Evolutionary conservation across 805 yeast species (phyloP), one percentile per base, ranked within the genome.

Genomic region (Saccharomycopsis sp.): DNA sequence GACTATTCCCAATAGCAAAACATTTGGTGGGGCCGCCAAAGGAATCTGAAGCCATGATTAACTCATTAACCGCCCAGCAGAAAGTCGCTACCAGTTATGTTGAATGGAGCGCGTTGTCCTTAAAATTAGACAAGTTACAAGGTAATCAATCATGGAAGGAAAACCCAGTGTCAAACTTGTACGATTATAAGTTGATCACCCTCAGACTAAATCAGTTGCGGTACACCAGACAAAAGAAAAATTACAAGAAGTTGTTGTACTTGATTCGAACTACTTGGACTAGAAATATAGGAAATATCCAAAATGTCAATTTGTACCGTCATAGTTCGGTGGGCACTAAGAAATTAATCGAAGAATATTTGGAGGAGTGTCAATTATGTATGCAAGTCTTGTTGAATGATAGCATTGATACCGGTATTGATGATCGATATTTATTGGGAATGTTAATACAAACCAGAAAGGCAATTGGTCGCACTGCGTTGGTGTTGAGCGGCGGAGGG

Each of bases 401-500:
- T 11, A 24, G 33, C 2, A 31, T 38, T 22, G 40, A 41, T 21
- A 40, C 65, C 8, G 69, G 61, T 4, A 48, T 85, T 24, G 90
- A 84, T 58, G 88, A 81, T 49, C 61, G 75, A 9, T 80, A 84
- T 54, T 68, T 85, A 13, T 65, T 90, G 45, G 85, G 85, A 1
- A 85, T 85, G 74, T 66, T 90, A 27, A 75, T 84, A 32, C 95
- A 90, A 58, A 85, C 97, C 0, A 71, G 96, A 48, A 85, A 85
- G 60, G 87, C 89, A 56, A 85, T 85, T 41, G 99, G 99, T 0
- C 71, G 96, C 44, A 89, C 97, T 0, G 98, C 97, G 0, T 66
- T 93, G 22, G 87, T 94, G n/a, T 71, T 93, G 43, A 82, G 95
- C 39, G 99, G 99, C 1, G 99, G 99, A 1, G 88, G 95, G 2